A percentile compares a stretch with the other conserved stretches of the same genome.
phyloP scores from a whole-genome alignment of 1,139 yeast species.

The Kluyveromyces sp. region DNA sequence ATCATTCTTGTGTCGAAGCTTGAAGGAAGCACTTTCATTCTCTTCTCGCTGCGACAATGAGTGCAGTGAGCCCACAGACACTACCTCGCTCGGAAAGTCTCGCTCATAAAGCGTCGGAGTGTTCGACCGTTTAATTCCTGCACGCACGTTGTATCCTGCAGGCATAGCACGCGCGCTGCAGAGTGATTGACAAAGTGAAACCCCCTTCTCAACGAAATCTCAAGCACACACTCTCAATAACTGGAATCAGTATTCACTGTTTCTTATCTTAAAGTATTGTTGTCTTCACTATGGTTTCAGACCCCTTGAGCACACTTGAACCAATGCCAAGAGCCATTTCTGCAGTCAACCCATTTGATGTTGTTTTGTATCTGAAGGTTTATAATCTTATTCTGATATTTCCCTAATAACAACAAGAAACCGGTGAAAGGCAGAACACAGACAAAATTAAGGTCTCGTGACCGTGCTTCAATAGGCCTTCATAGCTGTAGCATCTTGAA shows the following conservation, averaged over 20 bases:
- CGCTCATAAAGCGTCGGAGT: constrained; percentile 8
- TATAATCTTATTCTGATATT: neutral
- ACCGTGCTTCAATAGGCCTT: too few relatives aligned
- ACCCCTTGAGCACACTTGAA: neutral
- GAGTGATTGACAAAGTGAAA: neutral
- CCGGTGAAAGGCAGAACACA: neutral
- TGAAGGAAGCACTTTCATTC: neutral
- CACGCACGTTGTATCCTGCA: constrained; percentile 3
- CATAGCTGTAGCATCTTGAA: too few relatives aligned
- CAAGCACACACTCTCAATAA: neutral
- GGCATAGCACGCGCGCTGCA: constrained; percentile 5
- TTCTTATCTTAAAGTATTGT: neutral
- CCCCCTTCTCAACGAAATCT: neutral
- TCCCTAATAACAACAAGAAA: neutral
- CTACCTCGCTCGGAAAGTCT: constrained; percentile 9
- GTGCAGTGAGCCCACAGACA: constrained; percentile 9
- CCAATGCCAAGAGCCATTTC: too few relatives aligned
- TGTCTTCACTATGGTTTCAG: neutral
- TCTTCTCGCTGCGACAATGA: constrained; percentile 5
- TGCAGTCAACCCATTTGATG: too few relatives aligned
- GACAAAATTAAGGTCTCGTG: neutral
- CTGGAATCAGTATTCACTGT: neutral
- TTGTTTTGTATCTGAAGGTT: neutral
- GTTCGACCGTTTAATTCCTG: constrained; percentile 7
- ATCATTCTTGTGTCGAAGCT: constrained; percentile 7